Evolutionary conservation across 495 filamentous ascomycete species (phyloP).

Genomic region (Aspergillus asperescens): DNA sequence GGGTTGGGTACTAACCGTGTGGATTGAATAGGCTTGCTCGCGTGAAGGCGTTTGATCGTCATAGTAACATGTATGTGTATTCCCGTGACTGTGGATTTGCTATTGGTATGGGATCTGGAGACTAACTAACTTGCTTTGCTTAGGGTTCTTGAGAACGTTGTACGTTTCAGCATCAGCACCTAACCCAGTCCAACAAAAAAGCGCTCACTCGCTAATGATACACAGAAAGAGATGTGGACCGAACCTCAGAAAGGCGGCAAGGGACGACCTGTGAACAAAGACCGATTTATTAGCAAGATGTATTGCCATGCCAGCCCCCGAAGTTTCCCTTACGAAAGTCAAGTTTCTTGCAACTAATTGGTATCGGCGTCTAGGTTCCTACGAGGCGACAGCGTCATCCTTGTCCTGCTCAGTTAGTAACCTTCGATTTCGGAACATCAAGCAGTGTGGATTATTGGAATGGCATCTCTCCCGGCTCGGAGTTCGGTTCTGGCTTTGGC

Average conservation of each 20-base stretch:
- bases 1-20: background rate
- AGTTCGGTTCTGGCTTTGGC: constrained; percentile 8
- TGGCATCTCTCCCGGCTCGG: constrained; percentile 5
- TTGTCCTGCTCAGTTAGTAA: constrained; percentile 14
- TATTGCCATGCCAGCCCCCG: constrained; percentile 49
- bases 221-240: constrained; percentile 95
- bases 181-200: background rate
- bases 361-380: constrained; percentile 6
- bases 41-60: constrained; percentile 85
- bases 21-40: constrained; percentile 49
- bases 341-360: too few species aligned
- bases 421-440: background rate
- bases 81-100: background rate
- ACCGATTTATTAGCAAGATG: constrained; percentile 98
- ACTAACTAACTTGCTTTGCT: background rate
- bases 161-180: background rate
- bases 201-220: background rate
- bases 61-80: constrained; percentile 71
- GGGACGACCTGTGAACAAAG: constrained; percentile 91
- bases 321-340: too few species aligned
- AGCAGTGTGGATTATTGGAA: constrained; percentile 1
- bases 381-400: constrained; percentile 14
- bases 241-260: constrained; percentile 88
- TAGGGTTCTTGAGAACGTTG: constrained; percentile 77
- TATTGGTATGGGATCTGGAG: background rate